Evolutionary conservation across 2,329 filamentous ascomycete species (phyloP).

Genomic region (Madurella fahalii): DNA sequence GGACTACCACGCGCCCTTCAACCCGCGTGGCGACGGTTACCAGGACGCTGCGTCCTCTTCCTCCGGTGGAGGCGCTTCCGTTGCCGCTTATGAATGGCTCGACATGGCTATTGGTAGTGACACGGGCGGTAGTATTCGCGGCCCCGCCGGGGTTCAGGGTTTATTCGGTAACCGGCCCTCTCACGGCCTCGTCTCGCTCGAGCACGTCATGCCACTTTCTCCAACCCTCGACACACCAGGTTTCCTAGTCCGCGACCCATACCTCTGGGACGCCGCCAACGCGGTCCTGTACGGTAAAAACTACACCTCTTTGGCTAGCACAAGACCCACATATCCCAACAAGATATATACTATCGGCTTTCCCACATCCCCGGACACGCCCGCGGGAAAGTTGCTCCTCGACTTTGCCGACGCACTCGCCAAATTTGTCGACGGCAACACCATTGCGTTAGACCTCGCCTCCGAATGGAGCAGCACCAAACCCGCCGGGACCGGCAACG

Average conservation of each 20-base stretch:
- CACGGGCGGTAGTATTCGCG: constrained; percentile 45
- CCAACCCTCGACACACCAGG: constrained; percentile 42
- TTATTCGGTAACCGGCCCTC: constrained; percentile 44
- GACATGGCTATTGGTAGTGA: constrained; percentile 42
- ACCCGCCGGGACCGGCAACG: constrained; percentile 19
- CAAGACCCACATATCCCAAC: constrained; percentile 28
- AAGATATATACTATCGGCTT: constrained; percentile 32
- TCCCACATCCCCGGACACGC: constrained; percentile 14
- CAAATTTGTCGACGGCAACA: constrained; percentile 25
- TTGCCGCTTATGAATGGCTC: constrained; percentile 42
- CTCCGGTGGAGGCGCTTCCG: constrained; percentile 35
- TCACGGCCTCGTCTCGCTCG: constrained; percentile 37
- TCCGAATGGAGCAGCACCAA: constrained; percentile 27
- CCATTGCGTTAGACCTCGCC: constrained; percentile 22
- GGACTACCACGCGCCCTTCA: constrained; percentile 41
- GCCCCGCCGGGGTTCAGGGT: constrained; percentile 41
- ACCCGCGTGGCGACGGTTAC: constrained; percentile 46
- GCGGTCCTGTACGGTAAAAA: constrained; percentile 15
- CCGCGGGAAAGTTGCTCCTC: constrained; percentile 24
- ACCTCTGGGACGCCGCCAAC: constrained; percentile 33
- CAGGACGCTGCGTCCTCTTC: constrained; percentile 45
- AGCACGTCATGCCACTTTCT: constrained; percentile 41
- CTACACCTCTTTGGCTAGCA: constrained; percentile 29
- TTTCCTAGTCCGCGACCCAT: constrained; percentile 37
- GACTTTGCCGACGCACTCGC: constrained; percentile 30